Percentiles rank a stretch among this genome's conserved stretches.
These are phyloP conservation scores for Coprinopsis marcescibilis DNA, from an alignment of 768 basidiomycete genomes.

Conservation along the genomic window DNA sequence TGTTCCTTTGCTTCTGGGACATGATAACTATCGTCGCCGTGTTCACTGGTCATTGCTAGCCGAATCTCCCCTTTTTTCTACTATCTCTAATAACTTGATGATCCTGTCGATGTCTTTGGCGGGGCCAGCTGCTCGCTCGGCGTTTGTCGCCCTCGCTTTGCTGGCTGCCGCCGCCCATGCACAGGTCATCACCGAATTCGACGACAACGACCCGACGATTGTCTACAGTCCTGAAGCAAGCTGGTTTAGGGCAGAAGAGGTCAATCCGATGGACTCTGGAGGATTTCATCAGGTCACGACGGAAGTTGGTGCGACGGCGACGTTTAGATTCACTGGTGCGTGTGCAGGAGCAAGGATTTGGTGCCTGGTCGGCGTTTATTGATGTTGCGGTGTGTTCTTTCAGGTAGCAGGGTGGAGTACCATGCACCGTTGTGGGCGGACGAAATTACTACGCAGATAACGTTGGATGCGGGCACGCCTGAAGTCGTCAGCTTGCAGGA, in stretches of 20 bases:
- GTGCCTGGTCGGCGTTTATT: neutral
- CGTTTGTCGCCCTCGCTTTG: neutral
- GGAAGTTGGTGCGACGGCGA: neutral
- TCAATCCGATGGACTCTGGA: slow-evolving; percentile 1
- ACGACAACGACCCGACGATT: slow-evolving; percentile 6
- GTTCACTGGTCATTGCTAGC: too few species aligned
- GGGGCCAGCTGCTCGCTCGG: neutral
- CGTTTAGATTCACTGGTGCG: slow-evolving; percentile 9
- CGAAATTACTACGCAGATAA: neutral
- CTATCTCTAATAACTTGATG: too few species aligned
- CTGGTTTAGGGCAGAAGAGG: slow-evolving; percentile 1
- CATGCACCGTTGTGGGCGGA: slow-evolving; percentile 8
- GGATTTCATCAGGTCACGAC: slow-evolving; percentile 7
- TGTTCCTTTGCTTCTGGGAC: neutral
- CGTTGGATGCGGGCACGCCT: slow-evolving; percentile 5
- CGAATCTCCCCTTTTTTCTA: too few species aligned
- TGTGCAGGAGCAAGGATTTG: neutral
- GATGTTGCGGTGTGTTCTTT: neutral
- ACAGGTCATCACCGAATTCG: slow-evolving; percentile 2
- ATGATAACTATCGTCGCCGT: too few species aligned
- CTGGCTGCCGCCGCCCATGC: neutral
- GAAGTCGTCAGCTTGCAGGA: slow-evolving; percentile 1
- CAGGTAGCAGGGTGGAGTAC: slow-evolving; percentile 7
- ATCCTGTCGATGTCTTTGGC: too few species aligned
- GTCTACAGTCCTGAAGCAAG: neutral